Evolutionary conservation across 768 basidiomycete genomes (phyloP), one percentile per base, ranked within the genome.

Genomic region (Suillus occidentalis): DNA sequence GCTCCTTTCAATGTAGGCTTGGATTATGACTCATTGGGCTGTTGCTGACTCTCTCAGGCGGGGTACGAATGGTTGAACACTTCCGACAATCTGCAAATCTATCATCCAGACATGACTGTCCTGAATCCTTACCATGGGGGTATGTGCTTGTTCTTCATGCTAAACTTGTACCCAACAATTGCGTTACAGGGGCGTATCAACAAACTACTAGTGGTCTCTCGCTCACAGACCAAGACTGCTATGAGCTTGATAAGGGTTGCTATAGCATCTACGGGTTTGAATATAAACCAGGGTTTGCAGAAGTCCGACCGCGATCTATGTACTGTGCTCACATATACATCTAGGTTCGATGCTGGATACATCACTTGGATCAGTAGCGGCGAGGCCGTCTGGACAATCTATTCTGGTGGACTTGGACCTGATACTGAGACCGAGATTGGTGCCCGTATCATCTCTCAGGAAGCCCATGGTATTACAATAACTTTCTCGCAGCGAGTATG

Each of bases 361-460:
- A 88, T 91, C 65, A 85, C 86, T 25, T 91, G 90, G 90, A 83
- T 91, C 62, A 87, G 81, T 70, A 76, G 87, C 60, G 81, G 76
- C 65, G 78, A 82, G 61, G 73, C 78, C 5, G 80, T 84, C 9
- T 90, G 88, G 89, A 88, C 87, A 9, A 65, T 90, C 55, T 76
- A 79, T 59, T 78, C 77, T 4, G 76, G 72, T 2, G 85, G 83
- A 13, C 64, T 91, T 55, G 86, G 73, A 1, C 72, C 83, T 0
- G 86, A 93, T 74, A 55, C 79, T 2, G 69, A 69, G 25, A 81
- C 82, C 0, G 82, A 88, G 65, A 87, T 92, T 52, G 73, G 81
- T 12, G 74, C 82, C 2, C 80, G 91, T n/a, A 81, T 85, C 3
- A 78, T 93, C 28, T 79, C 91, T 0, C 81, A 85, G 68, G 91